phyloP scores from a whole-genome alignment of 768 basidiomycete species.

The Boletus rubescentipes region DNA sequence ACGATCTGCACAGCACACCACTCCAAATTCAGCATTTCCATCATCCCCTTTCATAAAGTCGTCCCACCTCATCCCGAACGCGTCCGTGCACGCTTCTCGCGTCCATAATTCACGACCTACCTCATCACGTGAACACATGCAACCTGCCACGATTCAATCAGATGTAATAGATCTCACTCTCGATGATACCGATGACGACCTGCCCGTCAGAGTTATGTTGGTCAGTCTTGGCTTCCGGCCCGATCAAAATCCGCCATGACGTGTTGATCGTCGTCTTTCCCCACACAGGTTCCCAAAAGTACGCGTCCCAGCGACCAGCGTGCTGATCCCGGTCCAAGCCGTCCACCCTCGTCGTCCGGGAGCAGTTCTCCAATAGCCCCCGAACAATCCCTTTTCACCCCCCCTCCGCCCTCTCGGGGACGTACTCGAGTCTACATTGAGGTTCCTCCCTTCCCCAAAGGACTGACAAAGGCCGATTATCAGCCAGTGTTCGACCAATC shows the following conservation, averaged over 20 bases:
- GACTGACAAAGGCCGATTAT: constrained; percentile 22
- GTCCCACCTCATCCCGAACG: constrained; percentile 2
- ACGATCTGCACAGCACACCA: constrained; percentile 9
- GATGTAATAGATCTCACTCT: constrained; percentile 24
- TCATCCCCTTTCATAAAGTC: not conserved
- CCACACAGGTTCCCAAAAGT: not conserved
- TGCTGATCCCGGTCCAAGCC: constrained; percentile 8
- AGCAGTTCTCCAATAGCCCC: constrained; percentile 7
- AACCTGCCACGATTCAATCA: not conserved
- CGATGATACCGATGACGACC: constrained; percentile 25
- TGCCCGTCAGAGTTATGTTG: constrained; percentile 1
- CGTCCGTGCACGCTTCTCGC: constrained; percentile 7
- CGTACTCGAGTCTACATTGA: constrained; percentile 12
- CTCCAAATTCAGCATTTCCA: not conserved
- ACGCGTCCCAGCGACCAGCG: not conserved
- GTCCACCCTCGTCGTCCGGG: not conserved
- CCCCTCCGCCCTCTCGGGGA: constrained; percentile 18
- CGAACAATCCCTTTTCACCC: constrained; percentile 30
- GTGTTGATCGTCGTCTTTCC: constrained; percentile 1
- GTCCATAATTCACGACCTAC: not conserved
- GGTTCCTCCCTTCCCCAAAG: constrained; percentile 24
- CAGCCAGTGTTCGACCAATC: not conserved
- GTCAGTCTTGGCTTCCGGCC: constrained; percentile 18
- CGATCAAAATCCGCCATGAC: constrained; percentile 1
- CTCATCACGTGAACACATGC: not conserved